phyloP scores from a whole-genome alignment of 495 filamentous ascomycete genomes.

The Pyronema omphalodes region DNA sequence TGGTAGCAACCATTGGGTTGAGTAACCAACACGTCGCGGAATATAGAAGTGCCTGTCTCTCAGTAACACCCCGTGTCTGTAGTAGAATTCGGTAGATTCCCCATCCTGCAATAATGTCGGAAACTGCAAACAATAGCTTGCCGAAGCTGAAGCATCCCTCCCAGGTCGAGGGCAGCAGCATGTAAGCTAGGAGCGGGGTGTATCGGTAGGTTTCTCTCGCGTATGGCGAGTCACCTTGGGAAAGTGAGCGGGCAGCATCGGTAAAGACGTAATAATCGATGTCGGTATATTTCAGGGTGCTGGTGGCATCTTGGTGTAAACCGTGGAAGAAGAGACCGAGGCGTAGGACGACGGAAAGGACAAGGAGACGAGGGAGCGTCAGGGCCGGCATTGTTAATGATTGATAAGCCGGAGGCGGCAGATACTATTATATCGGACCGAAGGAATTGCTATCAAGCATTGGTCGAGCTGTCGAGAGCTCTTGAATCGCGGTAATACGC shows the following conservation, averaged over 20 bases:
- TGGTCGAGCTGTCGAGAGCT: background rate
- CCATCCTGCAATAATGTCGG: constrained; percentile 75
- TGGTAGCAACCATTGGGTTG: constrained; percentile 95
- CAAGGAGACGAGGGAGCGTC: constrained; percentile 40
- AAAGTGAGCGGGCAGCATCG: constrained; percentile 65
- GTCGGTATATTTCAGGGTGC: constrained; percentile 89
- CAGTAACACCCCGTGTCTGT: constrained; percentile 29
- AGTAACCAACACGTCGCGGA: constrained; percentile 67
- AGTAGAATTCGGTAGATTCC: constrained; percentile 50
- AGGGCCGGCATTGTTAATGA: background rate
- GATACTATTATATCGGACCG: background rate
- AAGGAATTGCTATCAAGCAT: background rate
- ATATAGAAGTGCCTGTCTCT: constrained; percentile 44
- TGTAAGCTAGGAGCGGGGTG: constrained; percentile 80
- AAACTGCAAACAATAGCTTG: constrained; percentile 67
- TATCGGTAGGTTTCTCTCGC: constrained; percentile 87
- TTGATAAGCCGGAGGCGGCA: background rate
- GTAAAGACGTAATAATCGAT: constrained; percentile 99
- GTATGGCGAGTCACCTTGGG: constrained; percentile 50
- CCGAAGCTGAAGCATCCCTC: constrained; percentile 59
- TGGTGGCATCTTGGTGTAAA: constrained; percentile 74
- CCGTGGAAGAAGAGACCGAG: constrained; percentile 63
- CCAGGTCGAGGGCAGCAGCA: constrained; percentile 65
- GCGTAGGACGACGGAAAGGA: constrained; percentile 49
- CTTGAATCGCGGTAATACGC: too few relatives aligned